Percentiles rank a stretch among this genome's conserved stretches.
Conservation (phyloP, 140 eudicot genomes). For the Senecio squalidus region DNA sequence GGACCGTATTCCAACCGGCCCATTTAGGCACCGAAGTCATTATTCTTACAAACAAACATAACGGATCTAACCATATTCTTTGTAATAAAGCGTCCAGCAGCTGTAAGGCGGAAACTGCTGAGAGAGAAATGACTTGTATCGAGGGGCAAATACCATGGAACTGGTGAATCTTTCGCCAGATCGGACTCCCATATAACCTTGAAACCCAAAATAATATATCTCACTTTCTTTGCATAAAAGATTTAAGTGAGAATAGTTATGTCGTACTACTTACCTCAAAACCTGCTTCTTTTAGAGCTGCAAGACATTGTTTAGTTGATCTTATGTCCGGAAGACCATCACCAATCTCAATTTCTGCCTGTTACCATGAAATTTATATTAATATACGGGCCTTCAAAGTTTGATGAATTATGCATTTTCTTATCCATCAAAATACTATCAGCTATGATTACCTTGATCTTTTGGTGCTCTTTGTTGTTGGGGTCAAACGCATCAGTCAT, state of each 20-base stretch:
- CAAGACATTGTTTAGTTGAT: slow-evolving; percentile 67
- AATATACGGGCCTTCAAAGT: neutral
- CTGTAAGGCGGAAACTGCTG: slow-evolving; percentile 80
- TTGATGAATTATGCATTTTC: neutral
- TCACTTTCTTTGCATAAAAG: slow-evolving; percentile 6
- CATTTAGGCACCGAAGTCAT: neutral
- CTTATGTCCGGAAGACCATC: slow-evolving; percentile 93
- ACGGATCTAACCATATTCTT: slow-evolving; percentile 59
- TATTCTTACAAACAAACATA: neutral
- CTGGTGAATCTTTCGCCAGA: slow-evolving; percentile 76
- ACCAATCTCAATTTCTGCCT: slow-evolving; percentile 95
- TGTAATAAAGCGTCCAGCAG: slow-evolving; percentile 81
- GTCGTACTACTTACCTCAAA: slow-evolving; percentile 62
- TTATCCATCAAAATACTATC: neutral
- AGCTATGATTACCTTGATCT: slow-evolving; percentile 61
- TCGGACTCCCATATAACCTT: slow-evolving; percentile 87
- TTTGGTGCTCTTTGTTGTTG: slow-evolving; percentile 71
- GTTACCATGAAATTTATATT: slow-evolving; percentile 8
- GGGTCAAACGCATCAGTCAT: slow-evolving; percentile 96
- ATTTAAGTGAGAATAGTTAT: neutral
- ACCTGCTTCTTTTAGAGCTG: slow-evolving; percentile 79
- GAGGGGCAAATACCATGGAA: slow-evolving; percentile 91
- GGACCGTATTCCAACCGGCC: no score
- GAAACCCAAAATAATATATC: slow-evolving; percentile 2
- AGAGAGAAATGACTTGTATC: slow-evolving; percentile 81